Evolutionary conservation across 345 rosid species (phyloP), one percentile per base, ranked within the genome.

Genomic region (Citrus cavaleriei): DNA sequence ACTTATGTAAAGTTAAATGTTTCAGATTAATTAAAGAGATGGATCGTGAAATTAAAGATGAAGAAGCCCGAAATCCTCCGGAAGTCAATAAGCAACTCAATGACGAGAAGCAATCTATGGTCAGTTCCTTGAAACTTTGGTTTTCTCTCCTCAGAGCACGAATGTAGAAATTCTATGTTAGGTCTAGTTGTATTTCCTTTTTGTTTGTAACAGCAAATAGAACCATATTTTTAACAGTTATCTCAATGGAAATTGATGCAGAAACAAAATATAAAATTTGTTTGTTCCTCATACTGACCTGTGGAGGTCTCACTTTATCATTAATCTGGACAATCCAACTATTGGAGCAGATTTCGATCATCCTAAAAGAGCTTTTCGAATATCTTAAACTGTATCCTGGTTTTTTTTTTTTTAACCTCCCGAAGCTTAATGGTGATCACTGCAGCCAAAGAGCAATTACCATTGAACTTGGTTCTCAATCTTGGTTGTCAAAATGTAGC

Each of bases 71-170:
- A 84, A 93, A 89, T 84, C 89, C 99, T 75, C 88, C 95, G 49
- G 90, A 95, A 83, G 90, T 93, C 38, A 93, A 87, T 79, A 93
- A 89, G 87, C 98, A 83, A 80, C 91, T 95, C 84, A 95, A 92
- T 72, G 99, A 95, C 63, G 99, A 93, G 87, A 95, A 95, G 87
- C 99, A 95, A 82, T 93, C 99, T 81, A 84, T 95, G 99, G 99
- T 92, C 67, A 83, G 93, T 84, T 73, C 35, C 59, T 68, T 73
- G 13, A 13, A 72, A 51, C 62, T 16, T 72, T 64, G 16, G 66
- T 37, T 76, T 76, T 51, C 73, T 46, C 25, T 24, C 7, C 71
- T 65, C 34, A 12, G 35, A 9, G 78, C 13, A 24, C 54, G 64
- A 64, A 22, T 64, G 4, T 75, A n/a, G 21, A 63, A 28, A 21